Conservation (phyloP, 169 alveolate genomes). For the Plasmodium gaboni region DNA sequence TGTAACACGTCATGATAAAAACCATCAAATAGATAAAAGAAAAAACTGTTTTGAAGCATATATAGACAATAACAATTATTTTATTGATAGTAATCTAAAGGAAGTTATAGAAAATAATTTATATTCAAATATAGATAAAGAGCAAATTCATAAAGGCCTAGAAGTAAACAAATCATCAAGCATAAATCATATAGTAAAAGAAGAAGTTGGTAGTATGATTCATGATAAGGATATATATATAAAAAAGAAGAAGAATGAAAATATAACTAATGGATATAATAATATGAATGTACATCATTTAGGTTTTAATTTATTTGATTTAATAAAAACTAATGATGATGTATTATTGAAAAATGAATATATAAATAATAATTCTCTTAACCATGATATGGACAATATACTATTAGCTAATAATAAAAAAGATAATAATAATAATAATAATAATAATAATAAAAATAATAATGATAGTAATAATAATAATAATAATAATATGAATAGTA, state of each 20-base stretch:
- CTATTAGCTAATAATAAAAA: not conserved
- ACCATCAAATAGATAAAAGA: no score
- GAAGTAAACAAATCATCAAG: no score
- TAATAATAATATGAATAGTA: not conserved
- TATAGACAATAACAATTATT: no score
- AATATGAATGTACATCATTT: constrained; percentile 59
- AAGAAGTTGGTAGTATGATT: no score
- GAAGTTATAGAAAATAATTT: no score
- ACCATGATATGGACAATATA: not conserved
- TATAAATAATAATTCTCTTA: not conserved
- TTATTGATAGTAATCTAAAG: no score
- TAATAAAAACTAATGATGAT: constrained; percentile 65
- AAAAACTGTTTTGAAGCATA: no score
- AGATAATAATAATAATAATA: not conserved
- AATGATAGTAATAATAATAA: not conserved
- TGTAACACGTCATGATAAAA: no score
- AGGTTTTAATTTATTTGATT: constrained; percentile 63
- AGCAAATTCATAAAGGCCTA: no score
- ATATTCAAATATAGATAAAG: no score
- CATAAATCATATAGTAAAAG: no score
- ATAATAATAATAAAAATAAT: not conserved
- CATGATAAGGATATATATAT: no score
- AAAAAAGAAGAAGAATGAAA: not conserved
- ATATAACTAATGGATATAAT: constrained; percentile 21
- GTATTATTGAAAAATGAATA: constrained; percentile 13